Evolutionary conservation across 805 yeast species (phyloP), one percentile per base, ranked within the genome.

Genomic region (Hyphopichia homilentoma): DNA sequence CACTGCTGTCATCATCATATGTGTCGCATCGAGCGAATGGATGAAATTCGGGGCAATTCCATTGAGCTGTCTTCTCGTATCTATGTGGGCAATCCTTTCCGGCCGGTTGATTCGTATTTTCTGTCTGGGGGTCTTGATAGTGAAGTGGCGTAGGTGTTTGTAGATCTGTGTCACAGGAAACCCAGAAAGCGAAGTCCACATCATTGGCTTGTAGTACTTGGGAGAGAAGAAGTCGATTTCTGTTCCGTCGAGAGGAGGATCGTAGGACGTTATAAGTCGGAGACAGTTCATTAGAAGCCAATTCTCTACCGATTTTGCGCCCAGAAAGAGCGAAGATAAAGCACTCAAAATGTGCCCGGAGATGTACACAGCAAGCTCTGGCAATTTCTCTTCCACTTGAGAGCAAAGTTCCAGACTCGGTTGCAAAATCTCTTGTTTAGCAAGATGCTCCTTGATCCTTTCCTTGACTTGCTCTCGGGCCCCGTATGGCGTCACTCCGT

Each of bases 41-140:
- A 67, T 58, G 39, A 60, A 66, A 34, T 67, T 67, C 3, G 73
- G 71, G 0, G 73, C 68, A 5, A 67, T 48, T 7, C 57, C 70
- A 37, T 57, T 61, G 24, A 48, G 16, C 35, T 64, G 70, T 34
- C 57, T 63, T 16, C 41, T 30, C 16, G 25, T 33, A 35, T 58
- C 53, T 24, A 60, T 52, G 5, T 52, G 51, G 1, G 62, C 49
- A 5, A 48, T 23, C 15, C 32, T 30, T 2, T 41, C 29, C n/a
- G 52, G 50, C 17, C 38, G 41, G 11, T 39, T 40, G n/a, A 56
- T 32, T 6, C 28, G 18, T 12, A 42, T 28, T 11, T 18, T 25
- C 29, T 59, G 66, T 20, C 59, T 41, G 4, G 51, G 29, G 2
- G 65, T 53, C 4, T 31, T 33, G 4, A 53, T 19, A 5, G 34